phyloP scores from a whole-genome alignment of 345 rosid species.

The Nasturtium officinale region DNA sequence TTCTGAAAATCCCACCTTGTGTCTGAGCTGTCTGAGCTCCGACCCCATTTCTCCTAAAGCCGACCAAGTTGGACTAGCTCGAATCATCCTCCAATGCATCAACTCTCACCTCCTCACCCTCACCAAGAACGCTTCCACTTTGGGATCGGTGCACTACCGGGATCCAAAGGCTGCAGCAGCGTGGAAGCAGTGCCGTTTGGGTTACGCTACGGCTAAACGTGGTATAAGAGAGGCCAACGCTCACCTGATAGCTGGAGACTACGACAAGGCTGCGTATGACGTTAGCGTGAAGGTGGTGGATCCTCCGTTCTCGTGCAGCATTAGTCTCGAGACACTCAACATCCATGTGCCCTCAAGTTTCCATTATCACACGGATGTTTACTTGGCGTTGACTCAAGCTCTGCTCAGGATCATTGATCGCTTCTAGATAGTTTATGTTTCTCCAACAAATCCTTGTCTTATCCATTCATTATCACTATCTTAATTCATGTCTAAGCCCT shows the following conservation, averaged over 20 bases:
- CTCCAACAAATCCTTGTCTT: not conserved
- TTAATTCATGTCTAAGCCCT: conserved; percentile 12
- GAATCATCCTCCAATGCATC: conserved; percentile 37
- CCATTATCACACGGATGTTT: conserved; percentile 27
- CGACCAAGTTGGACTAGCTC: conserved; percentile 27
- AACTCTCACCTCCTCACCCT: conserved; percentile 32
- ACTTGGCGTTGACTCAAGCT: conserved; percentile 43
- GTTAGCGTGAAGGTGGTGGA: conserved; percentile 17
- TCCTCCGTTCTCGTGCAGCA: conserved; percentile 24
- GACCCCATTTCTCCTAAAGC: conserved; percentile 18
- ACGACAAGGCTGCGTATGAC: conserved; percentile 38
- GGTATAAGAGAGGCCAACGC: conserved; percentile 24
- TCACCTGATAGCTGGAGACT: conserved; percentile 23
- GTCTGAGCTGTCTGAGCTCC: conserved; percentile 35
- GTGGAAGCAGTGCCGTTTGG: conserved; percentile 27
- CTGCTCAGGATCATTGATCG: conserved; percentile 42
- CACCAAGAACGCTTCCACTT: conserved; percentile 17
- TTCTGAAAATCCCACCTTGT: conserved; percentile 35
- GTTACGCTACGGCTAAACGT: conserved; percentile 27
- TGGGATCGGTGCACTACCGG: conserved; percentile 12
- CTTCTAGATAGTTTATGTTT: conserved; percentile 22
- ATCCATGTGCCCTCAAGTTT: conserved; percentile 12
- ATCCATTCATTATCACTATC: not conserved
- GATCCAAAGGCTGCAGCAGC: conserved; percentile 7
- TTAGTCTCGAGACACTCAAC: conserved; percentile 27